Percentiles rank a stretch among this genome's conserved stretches.
These are phyloP conservation scores for Botrytis medusae DNA, from an alignment of 2,329 filamentous ascomycete species.

Conservation along the genomic window DNA sequence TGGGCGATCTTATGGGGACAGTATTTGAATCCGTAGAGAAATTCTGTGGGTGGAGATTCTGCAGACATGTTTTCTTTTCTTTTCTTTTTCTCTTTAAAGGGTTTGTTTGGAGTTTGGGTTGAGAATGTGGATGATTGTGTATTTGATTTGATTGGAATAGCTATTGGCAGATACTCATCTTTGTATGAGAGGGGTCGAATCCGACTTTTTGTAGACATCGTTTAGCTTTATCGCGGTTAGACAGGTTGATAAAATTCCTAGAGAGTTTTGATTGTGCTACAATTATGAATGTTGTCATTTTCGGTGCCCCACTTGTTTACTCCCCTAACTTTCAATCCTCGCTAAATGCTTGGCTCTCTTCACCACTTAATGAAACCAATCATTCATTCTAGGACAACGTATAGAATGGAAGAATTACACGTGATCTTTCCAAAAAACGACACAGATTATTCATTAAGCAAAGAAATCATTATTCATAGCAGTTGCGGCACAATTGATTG, in stretches of 20 bases:
- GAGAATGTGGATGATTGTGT: background rate
- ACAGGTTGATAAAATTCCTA: too few species aligned
- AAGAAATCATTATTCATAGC: background rate
- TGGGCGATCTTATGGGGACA: background rate
- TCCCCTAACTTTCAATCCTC: background rate
- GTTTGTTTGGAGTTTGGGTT: background rate
- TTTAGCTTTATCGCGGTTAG: accelerated
- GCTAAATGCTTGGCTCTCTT: background rate
- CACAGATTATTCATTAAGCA: too few species aligned
- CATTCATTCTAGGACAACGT: background rate
- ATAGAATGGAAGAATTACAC: background rate
- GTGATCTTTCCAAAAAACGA: background rate
- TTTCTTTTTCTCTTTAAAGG: background rate
- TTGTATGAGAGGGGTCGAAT: background rate
- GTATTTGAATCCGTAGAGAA: background rate
- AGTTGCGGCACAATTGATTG: background rate
- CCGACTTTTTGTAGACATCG: accelerated
- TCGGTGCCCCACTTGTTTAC: background rate
- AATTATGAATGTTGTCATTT: background rate
- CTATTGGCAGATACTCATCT: background rate
- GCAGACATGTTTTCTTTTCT: background rate
- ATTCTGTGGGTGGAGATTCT: background rate
- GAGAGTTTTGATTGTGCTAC: background rate
- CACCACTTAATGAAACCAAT: background rate
- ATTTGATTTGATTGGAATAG: background rate